Evolutionary conservation across 257 asterid genomes (phyloP), one percentile per base, ranked within the genome.

Genomic region (Agastache rugosa): DNA sequence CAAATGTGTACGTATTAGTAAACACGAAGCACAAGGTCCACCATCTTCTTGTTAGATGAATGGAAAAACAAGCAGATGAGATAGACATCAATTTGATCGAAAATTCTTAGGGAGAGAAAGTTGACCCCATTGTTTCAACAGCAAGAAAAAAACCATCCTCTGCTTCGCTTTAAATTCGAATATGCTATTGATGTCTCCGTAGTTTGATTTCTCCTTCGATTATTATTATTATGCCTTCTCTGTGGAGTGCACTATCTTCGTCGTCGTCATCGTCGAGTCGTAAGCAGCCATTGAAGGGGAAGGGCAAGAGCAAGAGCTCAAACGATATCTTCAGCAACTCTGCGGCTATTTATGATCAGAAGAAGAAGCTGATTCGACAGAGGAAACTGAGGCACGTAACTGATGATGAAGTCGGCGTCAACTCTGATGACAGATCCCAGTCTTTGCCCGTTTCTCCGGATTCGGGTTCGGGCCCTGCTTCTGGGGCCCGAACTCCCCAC

Each of bases 401-500:
- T 37, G 96, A 85, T 70, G 89, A 83, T 25, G 88, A 87, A 64
- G 29, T 87, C 16, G 89, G 92, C 41, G 69, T 84, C 17, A 45
- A 69, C 34, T 45, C 72, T 41, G 67, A 27, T 48, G 83, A 75
- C 6, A 78, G 79, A 29, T 75, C 87, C 1, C 83, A 76, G 81
- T 88, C 96, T 17, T 51, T 35, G 73, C 96, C 96, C 14, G 90
- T 75, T 56, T 88, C 96, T 25, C 93, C 96, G 4, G 80, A 47
- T 80, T 86, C 89, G 16, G 61, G 76, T 27, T 71, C 69, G 64
- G 76, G 72, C 73, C 73, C 73, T 6, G 58, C 71, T n/a, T 64
- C 75, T 3, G 78, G 73, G 76, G 59, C 79, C 47, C 60, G 41
- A 48, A 81, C 85, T 27, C 79, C 74, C 11, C 64, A 1, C 58